Conservation (phyloP, 306 rosid species). For the Glycine soja region DNA sequence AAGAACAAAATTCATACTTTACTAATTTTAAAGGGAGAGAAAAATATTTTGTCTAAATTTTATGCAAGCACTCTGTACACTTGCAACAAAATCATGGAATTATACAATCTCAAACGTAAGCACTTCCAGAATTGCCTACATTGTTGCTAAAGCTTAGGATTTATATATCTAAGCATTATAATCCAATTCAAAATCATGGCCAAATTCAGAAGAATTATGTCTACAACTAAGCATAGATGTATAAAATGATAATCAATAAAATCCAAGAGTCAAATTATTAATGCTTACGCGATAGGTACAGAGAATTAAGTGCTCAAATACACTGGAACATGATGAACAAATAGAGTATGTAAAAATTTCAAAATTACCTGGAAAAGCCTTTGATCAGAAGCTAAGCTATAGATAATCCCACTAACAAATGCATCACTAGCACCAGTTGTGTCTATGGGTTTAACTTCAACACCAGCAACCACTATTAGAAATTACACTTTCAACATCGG, state of each 20-base stretch:
- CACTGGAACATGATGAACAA: no score
- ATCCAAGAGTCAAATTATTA: not conserved
- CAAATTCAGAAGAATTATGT: slow-evolving; percentile 16
- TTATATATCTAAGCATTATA: slow-evolving; percentile 6
- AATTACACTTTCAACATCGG: no score
- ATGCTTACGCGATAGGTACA: slow-evolving; percentile 71
- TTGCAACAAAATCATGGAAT: no score
- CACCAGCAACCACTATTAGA: slow-evolving; percentile 77
- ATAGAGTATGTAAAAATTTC: not conserved
- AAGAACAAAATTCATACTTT: no score
- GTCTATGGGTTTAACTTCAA: slow-evolving; percentile 76
- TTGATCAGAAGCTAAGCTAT: slow-evolving; percentile 70
- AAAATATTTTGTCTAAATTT: no score
- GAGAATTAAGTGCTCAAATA: slow-evolving; percentile 78
- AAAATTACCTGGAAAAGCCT: slow-evolving; percentile 64
- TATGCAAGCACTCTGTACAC: no score
- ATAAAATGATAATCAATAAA: slow-evolving; percentile 9
- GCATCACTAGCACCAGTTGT: slow-evolving; percentile 99
- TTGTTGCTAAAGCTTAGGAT: no score
- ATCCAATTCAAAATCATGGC: slow-evolving; percentile 40
- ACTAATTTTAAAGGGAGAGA: no score
- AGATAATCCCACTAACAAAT: slow-evolving; percentile 82
- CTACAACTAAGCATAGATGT: not conserved
- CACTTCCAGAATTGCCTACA: no score
- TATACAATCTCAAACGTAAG: no score